Evolutionary conservation across 2,329 filamentous ascomycete genomes (phyloP).

Genomic region (Sporothrix variecibatus): DNA sequence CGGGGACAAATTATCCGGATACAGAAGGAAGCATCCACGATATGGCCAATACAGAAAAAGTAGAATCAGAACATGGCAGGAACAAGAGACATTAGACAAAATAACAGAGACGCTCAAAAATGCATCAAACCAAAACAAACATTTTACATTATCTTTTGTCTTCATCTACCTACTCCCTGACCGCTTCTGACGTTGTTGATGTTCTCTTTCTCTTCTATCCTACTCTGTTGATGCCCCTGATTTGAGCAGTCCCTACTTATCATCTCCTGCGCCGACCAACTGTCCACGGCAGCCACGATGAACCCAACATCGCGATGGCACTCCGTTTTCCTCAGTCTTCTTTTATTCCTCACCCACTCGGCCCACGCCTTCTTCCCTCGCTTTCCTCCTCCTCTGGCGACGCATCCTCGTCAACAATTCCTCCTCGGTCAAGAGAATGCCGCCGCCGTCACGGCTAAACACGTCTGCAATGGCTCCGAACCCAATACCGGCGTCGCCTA

Average conservation of each 20-base stretch:
- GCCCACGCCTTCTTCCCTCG: background rate
- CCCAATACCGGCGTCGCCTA: constrained; percentile 15
- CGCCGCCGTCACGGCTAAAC: too few species aligned
- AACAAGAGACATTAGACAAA: background rate
- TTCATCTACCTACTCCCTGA: background rate
- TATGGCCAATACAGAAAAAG: background rate
- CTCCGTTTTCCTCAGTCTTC: background rate
- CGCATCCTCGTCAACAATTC: background rate
- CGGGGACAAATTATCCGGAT: constrained; percentile 7
- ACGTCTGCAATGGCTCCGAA: constrained; percentile 6
- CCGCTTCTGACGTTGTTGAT: too few species aligned
- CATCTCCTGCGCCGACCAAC: too few species aligned
- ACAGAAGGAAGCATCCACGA: background rate
- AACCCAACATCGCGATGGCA: background rate
- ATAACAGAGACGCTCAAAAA: background rate
- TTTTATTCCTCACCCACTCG: background rate
- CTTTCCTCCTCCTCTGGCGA: background rate
- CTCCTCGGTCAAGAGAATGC: background rate
- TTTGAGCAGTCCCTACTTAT: background rate
- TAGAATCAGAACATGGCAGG: background rate
- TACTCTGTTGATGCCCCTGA: background rate
- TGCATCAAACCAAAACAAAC: background rate
- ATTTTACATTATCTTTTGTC: background rate
- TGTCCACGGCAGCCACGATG: background rate
- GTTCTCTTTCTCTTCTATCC: too few species aligned